Evolutionary conservation across 306 rosid species (phyloP).

Genomic region (Medicago arabica): DNA sequence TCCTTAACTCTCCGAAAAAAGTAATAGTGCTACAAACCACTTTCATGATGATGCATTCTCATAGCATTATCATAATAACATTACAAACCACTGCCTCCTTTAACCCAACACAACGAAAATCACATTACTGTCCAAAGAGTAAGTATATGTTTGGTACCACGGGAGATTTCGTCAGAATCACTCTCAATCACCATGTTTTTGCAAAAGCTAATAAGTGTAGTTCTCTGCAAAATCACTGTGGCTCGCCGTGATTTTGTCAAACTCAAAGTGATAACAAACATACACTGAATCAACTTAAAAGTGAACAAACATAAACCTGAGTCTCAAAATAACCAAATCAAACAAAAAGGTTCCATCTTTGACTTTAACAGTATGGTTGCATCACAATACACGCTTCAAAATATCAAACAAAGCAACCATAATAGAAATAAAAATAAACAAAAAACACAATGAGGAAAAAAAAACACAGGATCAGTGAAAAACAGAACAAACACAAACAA

Average conservation of each 20-base stretch:
- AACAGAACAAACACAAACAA: conserved; percentile 35
- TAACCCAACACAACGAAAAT: conserved; percentile 16
- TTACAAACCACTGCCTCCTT: conserved; percentile 13
- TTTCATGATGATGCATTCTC: conserved; percentile 30
- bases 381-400: conserved; percentile 4
- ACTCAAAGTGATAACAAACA: too few relatives aligned
- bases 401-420: conserved; percentile 15
- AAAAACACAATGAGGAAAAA: conserved; percentile 36
- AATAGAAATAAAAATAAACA: conserved; percentile 11
- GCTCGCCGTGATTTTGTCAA: too few relatives aligned
- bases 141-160: too few relatives aligned
- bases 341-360: conserved; percentile 16
- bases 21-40: background rate
- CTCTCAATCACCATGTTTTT: too few relatives aligned
- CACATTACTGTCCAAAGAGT: conserved; percentile 5
- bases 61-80: conserved; percentile 21
- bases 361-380: conserved; percentile 22
- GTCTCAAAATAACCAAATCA: conserved; percentile 40
- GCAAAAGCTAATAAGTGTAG: too few relatives aligned
- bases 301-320: conserved; percentile 30
- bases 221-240: too few relatives aligned
- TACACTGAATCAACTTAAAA: conserved; percentile 27
- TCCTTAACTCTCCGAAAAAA: conserved; percentile 24
- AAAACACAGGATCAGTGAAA: conserved; percentile 43
- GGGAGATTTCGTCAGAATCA: too few relatives aligned